A percentile compares a stretch with the other conserved stretches of the same genome.
phyloP scores from a whole-genome alignment of 2,329 filamentous ascomycete species.

The Fusarium anthophilum region DNA sequence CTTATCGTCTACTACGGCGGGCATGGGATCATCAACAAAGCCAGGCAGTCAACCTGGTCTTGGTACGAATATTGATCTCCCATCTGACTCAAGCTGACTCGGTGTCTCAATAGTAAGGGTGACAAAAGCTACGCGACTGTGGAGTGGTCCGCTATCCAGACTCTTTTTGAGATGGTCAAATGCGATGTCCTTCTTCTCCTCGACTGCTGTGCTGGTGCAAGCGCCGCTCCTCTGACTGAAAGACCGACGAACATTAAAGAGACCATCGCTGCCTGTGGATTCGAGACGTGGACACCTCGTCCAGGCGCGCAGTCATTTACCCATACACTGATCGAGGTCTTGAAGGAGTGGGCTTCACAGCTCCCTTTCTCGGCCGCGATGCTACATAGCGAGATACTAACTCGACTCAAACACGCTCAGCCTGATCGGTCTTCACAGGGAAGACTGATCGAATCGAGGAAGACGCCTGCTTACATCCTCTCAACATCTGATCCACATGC shows the following conservation, averaged over 20 bases:
- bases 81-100: conserved; percentile 19
- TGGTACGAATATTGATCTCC: conserved; percentile 24
- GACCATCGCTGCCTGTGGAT: conserved; percentile 42
- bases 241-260: conserved; percentile 42
- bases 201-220: conserved; percentile 41
- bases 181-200: conserved; percentile 41
- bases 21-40: conserved; percentile 40
- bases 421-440: conserved; percentile 37
- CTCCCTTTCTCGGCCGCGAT: conserved; percentile 42
- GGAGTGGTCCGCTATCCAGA: conserved; percentile 43
- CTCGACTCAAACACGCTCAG: conserved; percentile 39
- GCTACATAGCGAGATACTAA: conserved; percentile 42
- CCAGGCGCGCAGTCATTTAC: conserved; percentile 41
- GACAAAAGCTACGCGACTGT: conserved; percentile 40
- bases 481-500: conserved; percentile 39
- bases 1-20: conserved; percentile 42
- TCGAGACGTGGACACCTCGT: conserved; percentile 40
- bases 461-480: conserved; percentile 41
- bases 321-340: conserved; percentile 39
- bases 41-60: conserved; percentile 41
- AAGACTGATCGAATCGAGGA: conserved; percentile 37
- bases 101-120: conserved; percentile 25
- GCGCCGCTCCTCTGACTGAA: conserved; percentile 39
- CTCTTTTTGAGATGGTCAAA: conserved; percentile 40
- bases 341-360: conserved; percentile 41